These are phyloP conservation scores for Evansstolkia leycettana DNA, from an alignment of 495 filamentous ascomycete species.

Conservation along the genomic window DNA sequence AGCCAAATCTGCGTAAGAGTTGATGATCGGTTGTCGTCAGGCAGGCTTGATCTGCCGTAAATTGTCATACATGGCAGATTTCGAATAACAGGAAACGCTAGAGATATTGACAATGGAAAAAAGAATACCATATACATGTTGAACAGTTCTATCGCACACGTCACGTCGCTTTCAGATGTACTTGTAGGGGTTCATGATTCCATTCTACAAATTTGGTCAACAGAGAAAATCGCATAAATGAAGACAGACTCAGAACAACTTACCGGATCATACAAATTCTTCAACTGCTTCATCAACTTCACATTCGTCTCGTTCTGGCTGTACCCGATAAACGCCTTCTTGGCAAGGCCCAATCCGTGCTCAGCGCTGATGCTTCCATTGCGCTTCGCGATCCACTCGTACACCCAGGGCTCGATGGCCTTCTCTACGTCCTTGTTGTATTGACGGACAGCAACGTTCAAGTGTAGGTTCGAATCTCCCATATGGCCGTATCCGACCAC, in stretches of 20 bases:
- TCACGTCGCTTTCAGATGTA: conserved; percentile 40
- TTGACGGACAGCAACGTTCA: conserved; percentile 70
- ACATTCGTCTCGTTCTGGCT: conserved; percentile 79
- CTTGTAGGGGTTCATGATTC: conserved; percentile 93
- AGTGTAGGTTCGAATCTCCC: conserved; percentile 89
- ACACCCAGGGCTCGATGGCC: conserved; percentile 85
- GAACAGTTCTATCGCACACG: too few species aligned
- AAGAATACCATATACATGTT: too few species aligned
- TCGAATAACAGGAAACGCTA: too few species aligned
- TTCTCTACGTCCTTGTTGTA: conserved; percentile 87
- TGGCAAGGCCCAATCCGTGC: conserved; percentile 86
- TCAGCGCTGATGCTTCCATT: conserved; percentile 93
- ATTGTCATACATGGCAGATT: too few species aligned
- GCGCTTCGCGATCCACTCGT: conserved; percentile 83
- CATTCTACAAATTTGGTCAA: conserved; percentile 45
- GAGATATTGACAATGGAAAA: too few species aligned
- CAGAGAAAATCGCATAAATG: not conserved
- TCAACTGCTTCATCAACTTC: conserved; percentile 85
- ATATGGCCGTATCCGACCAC: conserved; percentile 97
- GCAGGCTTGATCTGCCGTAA: too few species aligned
- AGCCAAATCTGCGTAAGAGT: too few species aligned
- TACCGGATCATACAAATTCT: conserved; percentile 83
- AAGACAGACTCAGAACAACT: conserved; percentile 24
- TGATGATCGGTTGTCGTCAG: too few species aligned
- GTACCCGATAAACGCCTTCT: conserved; percentile 90